Evolutionary conservation across 1,284 basidiomycete species (phyloP), one percentile per base, ranked within the genome.

Genomic region (Cutaneotrichosporon sp.): DNA sequence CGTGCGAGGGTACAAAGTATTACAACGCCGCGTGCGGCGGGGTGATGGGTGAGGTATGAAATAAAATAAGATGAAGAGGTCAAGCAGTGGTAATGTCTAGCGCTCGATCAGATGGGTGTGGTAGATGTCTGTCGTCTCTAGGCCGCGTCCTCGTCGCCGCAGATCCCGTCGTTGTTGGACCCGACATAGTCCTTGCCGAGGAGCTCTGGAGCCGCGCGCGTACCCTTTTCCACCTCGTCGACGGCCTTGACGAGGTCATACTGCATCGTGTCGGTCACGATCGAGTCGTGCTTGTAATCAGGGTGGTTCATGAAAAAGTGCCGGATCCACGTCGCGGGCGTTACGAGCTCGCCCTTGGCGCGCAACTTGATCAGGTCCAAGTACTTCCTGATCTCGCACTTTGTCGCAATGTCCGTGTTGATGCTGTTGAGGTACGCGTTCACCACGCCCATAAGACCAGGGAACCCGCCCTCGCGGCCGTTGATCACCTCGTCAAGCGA

Each of bases 401-500:
- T 80, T 37, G 84, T 84, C 30, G 78, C 75, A 20, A 80, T 75
- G 54, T 86, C 83, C 36, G 92, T 81, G 60, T 97, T 90, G 54
- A 97, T 77, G 8, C 88, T 88, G 61, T 90, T 87, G 52, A 98
- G 77, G 73, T 97, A 99, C 40, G 84, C 83, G 66, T 86, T 81
- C 5, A 97, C 85, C 15, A 99, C 80, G 33, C 85, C 83, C 38
- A 98, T 73, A 30, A 99, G 77, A 10, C 96, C 96, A 0, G 88
- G 88, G 80, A 91, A 97, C 17, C 76, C 69, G 81, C 88, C 55
- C 34, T 57, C 58, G 20, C 60, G 89, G 17, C 96, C 96, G 67
- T 89, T 90, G 76, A 98, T 88, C 43, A 98, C 88, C 76, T 98
- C 91, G 62, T 90, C 79, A 70, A 97, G 81, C 0, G 87, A 84